Base-by-base conservation (phyloP, 345 rosid genomes). In the Brassica carinata region DNA sequence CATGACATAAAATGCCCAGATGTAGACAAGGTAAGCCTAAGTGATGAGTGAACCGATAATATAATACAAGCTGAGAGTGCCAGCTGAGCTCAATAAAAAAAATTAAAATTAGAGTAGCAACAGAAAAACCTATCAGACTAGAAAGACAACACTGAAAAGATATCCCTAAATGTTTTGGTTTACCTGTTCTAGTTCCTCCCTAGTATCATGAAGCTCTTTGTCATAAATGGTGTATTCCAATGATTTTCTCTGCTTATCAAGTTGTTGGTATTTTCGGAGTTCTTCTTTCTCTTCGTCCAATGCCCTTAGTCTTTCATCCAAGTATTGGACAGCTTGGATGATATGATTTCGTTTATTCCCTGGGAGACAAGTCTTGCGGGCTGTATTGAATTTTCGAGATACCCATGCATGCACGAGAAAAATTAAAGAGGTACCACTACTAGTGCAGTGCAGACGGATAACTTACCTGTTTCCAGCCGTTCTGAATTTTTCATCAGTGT, bases 231-330 rank as follows among this genome's bases (percentile, higher is more conserved):
- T 95, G 87, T 91, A 95, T 71, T 93, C 98, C 51, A 95, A 86
- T 74, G 98, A 86, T 90, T 90, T 93, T 43, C 94, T 94, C 87
- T 93, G 97, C 91, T 82, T 93, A 86, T 95, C 99, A 72, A 95
- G 98, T 85, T 89, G 98, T 86, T 95, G 99, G 76, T 95, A 95
- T 84, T 93, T 91, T 76, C 91, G 87, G 61, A 95, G 89, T 83
- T 95, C 99, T 79, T 95, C 98, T 86, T 93, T 95, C 89, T 93
- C 99, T 87, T 93, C 98, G 59, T 95, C 99, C 87, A 93, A 77
- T 76, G 91, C 99, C 85, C 80, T 91, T 48, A 93, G 87, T 72
- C 98, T 89, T 85, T 91, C 98, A 81, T 95, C 99, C 86, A 95
- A 85, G 88, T 91, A 93, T 67, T 93, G 97, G 69, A 95, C 99